phyloP scores from a whole-genome alignment of 1,284 basidiomycete genomes.

The Melampsora larici-populina region DNA sequence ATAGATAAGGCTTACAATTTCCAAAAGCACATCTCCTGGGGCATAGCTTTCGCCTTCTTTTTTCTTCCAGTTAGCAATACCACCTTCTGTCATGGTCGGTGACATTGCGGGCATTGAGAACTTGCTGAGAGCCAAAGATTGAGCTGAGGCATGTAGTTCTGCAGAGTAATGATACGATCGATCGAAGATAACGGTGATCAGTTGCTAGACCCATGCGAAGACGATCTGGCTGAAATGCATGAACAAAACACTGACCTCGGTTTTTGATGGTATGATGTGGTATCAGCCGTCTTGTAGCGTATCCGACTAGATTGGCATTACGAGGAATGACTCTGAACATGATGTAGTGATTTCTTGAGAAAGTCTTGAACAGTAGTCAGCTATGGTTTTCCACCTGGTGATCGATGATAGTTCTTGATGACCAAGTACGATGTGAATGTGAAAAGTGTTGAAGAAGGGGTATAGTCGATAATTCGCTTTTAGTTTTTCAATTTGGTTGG shows the following conservation, averaged over 20 bases:
- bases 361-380: not conserved
- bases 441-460: not conserved
- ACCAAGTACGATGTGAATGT: not conserved
- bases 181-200: not conserved
- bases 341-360: not conserved
- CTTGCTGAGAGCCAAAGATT: constrained; percentile 73
- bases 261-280: not conserved
- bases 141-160: constrained; percentile 79
- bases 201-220: not conserved
- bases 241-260: not conserved
- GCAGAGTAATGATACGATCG: not conserved
- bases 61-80: constrained; percentile 96
- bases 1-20: constrained; percentile 68
- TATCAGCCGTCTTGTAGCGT: not conserved
- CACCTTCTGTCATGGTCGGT: constrained; percentile 99
- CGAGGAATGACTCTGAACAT: constrained; percentile 2
- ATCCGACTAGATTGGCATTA: not conserved
- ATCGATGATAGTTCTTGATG: not conserved
- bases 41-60: constrained; percentile 86
- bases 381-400: not conserved
- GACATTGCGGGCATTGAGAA: constrained; percentile 99
- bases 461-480: not conserved
- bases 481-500: not conserved
- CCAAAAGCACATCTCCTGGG: constrained; percentile 86
- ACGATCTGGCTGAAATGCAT: not conserved